Evolutionary conservation across 176 grass and related monocot genomes (phyloP).

Genomic region (Juncus inflexus): DNA sequence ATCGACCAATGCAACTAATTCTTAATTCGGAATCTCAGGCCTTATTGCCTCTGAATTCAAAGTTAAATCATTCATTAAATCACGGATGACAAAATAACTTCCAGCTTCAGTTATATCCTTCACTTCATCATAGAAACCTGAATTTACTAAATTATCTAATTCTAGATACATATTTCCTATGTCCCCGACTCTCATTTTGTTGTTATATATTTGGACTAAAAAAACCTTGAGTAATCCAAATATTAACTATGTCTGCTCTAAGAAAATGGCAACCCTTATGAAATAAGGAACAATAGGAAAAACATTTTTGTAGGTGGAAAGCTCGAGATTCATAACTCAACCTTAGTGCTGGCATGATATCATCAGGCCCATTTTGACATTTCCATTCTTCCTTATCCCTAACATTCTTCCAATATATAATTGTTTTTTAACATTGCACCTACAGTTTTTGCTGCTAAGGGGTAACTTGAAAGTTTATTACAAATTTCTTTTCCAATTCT

Average conservation of each 20-base stretch:
- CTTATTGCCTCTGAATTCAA: constrained; percentile 1
- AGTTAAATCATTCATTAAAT: neutral
- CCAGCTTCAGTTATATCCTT: neutral
- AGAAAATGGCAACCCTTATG: constrained; percentile 26
- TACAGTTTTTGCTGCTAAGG: constrained; percentile 22
- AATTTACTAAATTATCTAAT: constrained; percentile 23
- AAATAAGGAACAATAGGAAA: constrained; percentile 25
- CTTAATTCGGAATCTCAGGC: neutral
- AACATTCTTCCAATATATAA: constrained; percentile 10
- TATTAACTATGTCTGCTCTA: neutral
- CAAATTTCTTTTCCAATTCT: neutral
- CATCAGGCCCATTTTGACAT: neutral
- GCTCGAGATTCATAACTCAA: constrained; percentile 34
- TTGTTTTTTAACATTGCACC: constrained; percentile 4
- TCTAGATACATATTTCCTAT: constrained; percentile 27
- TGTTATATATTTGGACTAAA: neutral
- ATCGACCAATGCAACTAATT: constrained; percentile 11
- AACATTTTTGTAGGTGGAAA: constrained; percentile 32
- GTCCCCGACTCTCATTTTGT: constrained; percentile 19
- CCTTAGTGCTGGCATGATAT: constrained; percentile 37
- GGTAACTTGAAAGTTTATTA: constrained; percentile 14
- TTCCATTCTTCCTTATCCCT: constrained; percentile 17
- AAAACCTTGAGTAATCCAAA: constrained; percentile 30
- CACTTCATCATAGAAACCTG: constrained; percentile 8
- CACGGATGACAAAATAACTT: no score